Evolutionary conservation across 2,329 filamentous ascomycete genomes (phyloP), one percentile per base, ranked within the genome.

Genomic region (Lasiodiplodia hormozganensis): DNA sequence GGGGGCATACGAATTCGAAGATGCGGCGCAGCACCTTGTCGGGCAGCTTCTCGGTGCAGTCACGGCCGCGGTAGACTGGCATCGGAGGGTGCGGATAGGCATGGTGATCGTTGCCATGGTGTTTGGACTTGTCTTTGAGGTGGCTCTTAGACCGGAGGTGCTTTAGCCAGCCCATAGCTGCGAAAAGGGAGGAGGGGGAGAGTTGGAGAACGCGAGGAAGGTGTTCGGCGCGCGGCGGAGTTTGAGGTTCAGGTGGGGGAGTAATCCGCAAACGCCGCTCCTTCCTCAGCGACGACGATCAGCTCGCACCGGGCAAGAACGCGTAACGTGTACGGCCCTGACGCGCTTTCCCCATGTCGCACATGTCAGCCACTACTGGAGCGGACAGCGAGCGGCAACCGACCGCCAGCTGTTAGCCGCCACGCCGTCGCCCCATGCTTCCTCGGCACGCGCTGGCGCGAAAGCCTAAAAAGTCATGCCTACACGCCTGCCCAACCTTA

Each of bases 1-100:
- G 95, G 8, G 94, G 94, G 74, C 94, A 97, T 68, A 97, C 89
- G 72, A 89, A 89, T 74, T 86, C 81, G 78, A 97, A 95, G 76
- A 97, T 94, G 76, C 87, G 88, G 72, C 88, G 85, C 69, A 97
- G 85, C 36, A 97, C 84, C n/a, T 86, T 81, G 31, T 85, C 81
- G 11, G 93, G 91, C 12, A 97, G 85, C 64, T 79, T 78, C 62
- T 73, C 73, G 34, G 80, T 82, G 72, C 76, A 79, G 76, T 85
- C 82, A 69, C 78, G 80, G 51, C 80, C 80, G 57, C 67, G 69
- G 18, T 67, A 68, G 40, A 66, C 62, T 57, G 71, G 74, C 78
- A 77, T 69, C 70, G 71, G 43, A 74, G 70, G 53, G 76, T 67
- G 70, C 70, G 68, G 52, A 70, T 56, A 71, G 70, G 73, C 71